Evolutionary conservation across 345 rosid species (phyloP).

Genomic region (Turritis glabra): DNA sequence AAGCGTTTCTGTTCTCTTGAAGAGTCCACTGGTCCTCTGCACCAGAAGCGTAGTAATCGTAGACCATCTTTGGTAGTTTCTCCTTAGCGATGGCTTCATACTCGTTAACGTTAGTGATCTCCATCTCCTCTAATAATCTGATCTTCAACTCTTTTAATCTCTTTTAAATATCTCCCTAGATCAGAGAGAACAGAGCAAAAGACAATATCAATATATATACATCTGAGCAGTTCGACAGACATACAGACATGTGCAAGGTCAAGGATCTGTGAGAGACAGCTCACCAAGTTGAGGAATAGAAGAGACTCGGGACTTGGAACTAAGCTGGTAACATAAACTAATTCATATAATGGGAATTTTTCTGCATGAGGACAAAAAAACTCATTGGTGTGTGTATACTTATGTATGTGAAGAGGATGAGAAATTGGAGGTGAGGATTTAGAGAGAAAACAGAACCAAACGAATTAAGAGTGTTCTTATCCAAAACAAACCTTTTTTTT

Average conservation of each 20-base stretch:
- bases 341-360: neutral
- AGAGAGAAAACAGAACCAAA: neutral
- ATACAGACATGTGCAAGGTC: neutral
- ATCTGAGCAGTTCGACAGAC: neutral
- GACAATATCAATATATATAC: neutral
- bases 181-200: neutral
- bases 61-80: slow-evolving; percentile 69
- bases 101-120: slow-evolving; percentile 70
- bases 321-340: slow-evolving; percentile 9
- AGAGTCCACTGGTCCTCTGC: slow-evolving; percentile 79
- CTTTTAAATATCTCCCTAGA: neutral
- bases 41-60: slow-evolving; percentile 72
- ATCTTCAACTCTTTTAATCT: neutral
- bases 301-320: neutral
- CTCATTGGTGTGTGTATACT: neutral
- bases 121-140: slow-evolving; percentile 42
- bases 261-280: slow-evolving; percentile 3
- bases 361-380: slow-evolving; percentile 11
- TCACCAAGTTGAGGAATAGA: slow-evolving; percentile 12
- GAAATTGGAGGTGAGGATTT: slow-evolving; percentile 23
- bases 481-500: slow-evolving; percentile 10
- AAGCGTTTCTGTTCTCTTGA: slow-evolving; percentile 59
- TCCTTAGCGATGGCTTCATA: slow-evolving; percentile 64
- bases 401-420: neutral
- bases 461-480: slow-evolving; percentile 22